Base-by-base conservation (phyloP, 2,329 filamentous ascomycete species). In the Hypoxylon rubiginosum region DNA sequence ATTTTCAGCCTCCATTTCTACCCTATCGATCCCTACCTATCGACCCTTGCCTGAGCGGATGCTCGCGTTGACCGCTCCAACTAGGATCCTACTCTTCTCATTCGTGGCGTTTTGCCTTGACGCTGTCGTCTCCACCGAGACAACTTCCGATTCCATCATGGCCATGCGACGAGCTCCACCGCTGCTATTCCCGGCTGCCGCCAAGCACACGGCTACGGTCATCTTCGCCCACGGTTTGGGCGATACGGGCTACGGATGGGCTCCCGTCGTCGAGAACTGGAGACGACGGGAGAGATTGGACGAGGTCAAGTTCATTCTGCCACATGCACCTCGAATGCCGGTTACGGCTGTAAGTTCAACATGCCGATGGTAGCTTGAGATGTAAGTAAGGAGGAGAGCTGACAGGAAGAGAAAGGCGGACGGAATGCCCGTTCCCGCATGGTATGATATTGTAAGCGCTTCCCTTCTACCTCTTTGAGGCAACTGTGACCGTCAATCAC, bases 181-280 rank as follows among this genome's bases (percentile, higher is more conserved):
- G 48, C 64, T 78, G n/a, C 49, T 76, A 15, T 75, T 77, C 66
- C 67, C 72, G 28, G 72, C 76, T 8, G 66, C 67, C 36, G 70
- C 72, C 26, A 74, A 88, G 76, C 96, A 98, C 81, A 97, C 96
- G 39, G 94, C 94, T 24, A 97, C 95, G 2, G 91, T 98, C 74
- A 98, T 99, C 75, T 94, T 97, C 80, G 86, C 92, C 56, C 96
- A 99, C 79, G 96, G 96, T 13, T 84, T 99, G 41, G 96, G 96
- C 68, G 96, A 98, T 78, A 91, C 85, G 30, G 92, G 91, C 46
- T 84, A 88, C 71, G 92, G 92, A 72, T 95, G 92, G 94, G 86
- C 91, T 48, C 89, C 88, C 62, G 87, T 96, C 19, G 93, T 96
- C 32, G 91, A 97, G 83, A 93, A 95, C 80, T 97, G 92, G 91